Evolutionary conservation across 2,329 filamentous ascomycete species (phyloP).

Genomic region (Diplodia intermedia): DNA sequence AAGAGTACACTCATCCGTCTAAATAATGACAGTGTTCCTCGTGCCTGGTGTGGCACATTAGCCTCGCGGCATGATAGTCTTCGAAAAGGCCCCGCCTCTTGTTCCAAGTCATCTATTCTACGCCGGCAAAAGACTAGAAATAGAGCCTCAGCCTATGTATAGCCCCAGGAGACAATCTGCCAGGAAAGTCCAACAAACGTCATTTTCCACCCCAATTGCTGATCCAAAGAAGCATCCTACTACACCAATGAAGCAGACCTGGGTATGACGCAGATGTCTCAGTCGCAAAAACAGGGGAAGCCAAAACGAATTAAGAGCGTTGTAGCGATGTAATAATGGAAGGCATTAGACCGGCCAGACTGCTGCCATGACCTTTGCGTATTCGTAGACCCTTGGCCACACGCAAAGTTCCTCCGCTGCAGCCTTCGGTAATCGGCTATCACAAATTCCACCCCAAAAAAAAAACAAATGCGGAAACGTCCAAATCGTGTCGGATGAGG

Average conservation of each 20-base stretch:
- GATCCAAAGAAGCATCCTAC: conserved; percentile 12
- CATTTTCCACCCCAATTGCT: conserved; percentile 14
- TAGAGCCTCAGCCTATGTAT: not conserved
- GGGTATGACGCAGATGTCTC: conserved; percentile 21
- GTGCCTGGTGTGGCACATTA: not conserved
- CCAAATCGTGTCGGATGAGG: conserved; percentile 7
- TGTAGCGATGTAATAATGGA: not conserved
- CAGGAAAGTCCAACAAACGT: not conserved
- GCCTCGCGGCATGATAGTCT: conserved; percentile 12
- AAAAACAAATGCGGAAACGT: not conserved
- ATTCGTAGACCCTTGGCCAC: not conserved
- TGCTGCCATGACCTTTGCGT: not conserved
- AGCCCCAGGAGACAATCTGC: not conserved
- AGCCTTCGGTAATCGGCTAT: not conserved
- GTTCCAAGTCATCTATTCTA: not conserved
- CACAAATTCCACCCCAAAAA: not conserved
- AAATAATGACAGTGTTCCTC: not conserved
- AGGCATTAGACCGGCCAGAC: not conserved
- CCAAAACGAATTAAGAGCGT: not conserved
- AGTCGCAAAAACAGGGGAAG: conserved; percentile 18
- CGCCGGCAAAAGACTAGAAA: not conserved
- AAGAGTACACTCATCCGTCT: not conserved
- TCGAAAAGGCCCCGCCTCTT: not conserved
- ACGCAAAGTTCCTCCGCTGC: not conserved
- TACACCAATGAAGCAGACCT: conserved; percentile 24